Evolutionary conservation across 495 filamentous ascomycete species (phyloP).

Genomic region (Aspergillus asperescens): DNA sequence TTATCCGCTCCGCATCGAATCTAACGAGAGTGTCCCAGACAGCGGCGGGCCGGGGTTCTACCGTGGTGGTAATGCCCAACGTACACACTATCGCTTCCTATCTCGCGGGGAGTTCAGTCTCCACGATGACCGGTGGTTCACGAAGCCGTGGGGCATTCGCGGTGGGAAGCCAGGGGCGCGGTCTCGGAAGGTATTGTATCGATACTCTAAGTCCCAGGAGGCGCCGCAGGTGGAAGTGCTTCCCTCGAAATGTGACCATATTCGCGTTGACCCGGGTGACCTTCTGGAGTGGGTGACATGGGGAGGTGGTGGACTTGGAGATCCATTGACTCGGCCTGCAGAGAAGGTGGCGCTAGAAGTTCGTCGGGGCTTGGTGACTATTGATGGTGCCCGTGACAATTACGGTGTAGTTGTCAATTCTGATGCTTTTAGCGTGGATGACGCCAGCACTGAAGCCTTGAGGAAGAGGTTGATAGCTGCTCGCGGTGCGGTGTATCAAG

Average conservation of each 20-base stretch:
- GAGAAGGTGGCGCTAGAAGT: conserved; percentile 45
- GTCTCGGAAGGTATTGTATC: conserved; percentile 39
- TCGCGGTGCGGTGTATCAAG: conserved; percentile 7
- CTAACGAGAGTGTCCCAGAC: conserved; percentile 45
- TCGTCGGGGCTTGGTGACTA: conserved; percentile 41
- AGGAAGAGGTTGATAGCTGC: conserved; percentile 25
- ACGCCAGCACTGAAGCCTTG: conserved; percentile 27
- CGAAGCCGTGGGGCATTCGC: conserved; percentile 47
- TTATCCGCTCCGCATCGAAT: conserved; percentile 46
- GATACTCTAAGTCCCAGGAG: conserved; percentile 29
- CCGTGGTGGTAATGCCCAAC: conserved; percentile 47
- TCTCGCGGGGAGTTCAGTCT: conserved; percentile 43
- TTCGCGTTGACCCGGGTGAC: conserved; percentile 43
- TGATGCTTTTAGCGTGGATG: conserved; percentile 25
- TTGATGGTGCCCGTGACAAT: conserved; percentile 35
- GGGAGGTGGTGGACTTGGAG: conserved; percentile 48
- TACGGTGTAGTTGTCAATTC: conserved; percentile 42
- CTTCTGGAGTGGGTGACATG: conserved; percentile 50
- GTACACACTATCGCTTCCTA: conserved; percentile 44
- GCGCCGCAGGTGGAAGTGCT: conserved; percentile 27
- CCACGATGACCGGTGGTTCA: conserved; percentile 50
- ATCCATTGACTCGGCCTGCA: conserved; percentile 43
- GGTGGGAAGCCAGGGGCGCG: conserved; percentile 43
- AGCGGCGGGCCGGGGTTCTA: conserved; percentile 44
- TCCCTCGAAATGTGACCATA: conserved; percentile 45